Percentiles rank a stretch among this genome's conserved stretches.
Conservation (phyloP, 2,329 filamentous ascomycete species). For the Aspergillus piperis region DNA sequence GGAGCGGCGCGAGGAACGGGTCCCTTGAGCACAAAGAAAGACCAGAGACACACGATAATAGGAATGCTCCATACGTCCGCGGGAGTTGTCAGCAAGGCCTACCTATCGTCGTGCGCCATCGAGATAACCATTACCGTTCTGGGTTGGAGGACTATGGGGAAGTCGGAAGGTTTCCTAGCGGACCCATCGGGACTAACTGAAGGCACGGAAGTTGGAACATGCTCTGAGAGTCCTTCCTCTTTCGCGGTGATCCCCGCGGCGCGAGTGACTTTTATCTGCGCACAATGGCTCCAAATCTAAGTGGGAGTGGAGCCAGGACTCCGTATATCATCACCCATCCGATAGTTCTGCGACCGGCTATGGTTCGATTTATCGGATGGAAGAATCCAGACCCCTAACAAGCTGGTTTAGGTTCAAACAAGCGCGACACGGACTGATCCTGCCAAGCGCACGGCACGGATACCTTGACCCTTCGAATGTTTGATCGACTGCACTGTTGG, state of each 20-base stretch:
- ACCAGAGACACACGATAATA: background rate
- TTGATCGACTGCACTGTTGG: no score
- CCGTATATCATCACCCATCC: no score
- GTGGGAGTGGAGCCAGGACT: background rate
- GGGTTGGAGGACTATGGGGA: slow-evolving; percentile 2
- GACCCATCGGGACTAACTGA: background rate
- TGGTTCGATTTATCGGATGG: background rate
- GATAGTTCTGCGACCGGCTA: background rate
- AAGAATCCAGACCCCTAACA: background rate
- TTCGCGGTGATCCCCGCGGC: background rate
- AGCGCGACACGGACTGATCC: background rate
- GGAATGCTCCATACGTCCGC: background rate
- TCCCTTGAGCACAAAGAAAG: background rate
- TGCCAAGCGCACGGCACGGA: background rate
- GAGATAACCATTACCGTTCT: background rate
- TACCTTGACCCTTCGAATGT: no score
- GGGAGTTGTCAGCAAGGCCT: background rate
- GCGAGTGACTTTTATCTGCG: background rate
- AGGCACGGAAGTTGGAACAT: background rate
- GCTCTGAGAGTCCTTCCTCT: background rate
- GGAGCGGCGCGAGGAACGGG: background rate
- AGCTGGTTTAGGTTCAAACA: background rate
- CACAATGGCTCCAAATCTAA: background rate
- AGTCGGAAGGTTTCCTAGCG: slow-evolving; percentile 1
- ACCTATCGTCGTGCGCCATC: background rate